Evolutionary conservation across 805 yeast genomes (phyloP).

Genomic region (Yamadazyma sp.): DNA sequence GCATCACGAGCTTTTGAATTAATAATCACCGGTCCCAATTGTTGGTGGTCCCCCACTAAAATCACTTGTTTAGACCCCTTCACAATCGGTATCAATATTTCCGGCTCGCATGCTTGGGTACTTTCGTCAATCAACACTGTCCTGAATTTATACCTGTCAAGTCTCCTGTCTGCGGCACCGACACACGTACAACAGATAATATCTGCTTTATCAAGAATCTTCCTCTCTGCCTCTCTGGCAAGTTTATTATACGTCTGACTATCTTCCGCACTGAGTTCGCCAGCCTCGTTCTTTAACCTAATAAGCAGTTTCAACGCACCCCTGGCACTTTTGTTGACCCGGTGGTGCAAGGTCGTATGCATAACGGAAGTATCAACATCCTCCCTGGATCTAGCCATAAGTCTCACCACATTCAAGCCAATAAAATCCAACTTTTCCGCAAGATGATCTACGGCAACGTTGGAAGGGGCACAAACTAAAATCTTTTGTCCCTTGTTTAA

Average conservation of each 20-base stretch:
- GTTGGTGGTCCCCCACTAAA: constrained; percentile 94
- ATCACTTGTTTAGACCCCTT: constrained; percentile 88
- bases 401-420: constrained; percentile 75
- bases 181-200: constrained; percentile 90
- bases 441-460: constrained; percentile 91
- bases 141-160: constrained; percentile 57
- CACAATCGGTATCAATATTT: constrained; percentile 82
- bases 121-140: constrained; percentile 89
- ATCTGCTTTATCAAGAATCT: constrained; percentile 56
- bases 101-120: constrained; percentile 94
- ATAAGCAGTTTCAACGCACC: constrained; percentile 60
- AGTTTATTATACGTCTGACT: constrained; percentile 26
- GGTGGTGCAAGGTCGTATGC: constrained; percentile 55
- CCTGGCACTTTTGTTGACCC: constrained; percentile 48
- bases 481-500: constrained; percentile 57
- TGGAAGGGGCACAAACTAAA: constrained; percentile 92
- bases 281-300: constrained; percentile 59
- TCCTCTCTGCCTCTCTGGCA: constrained; percentile 40
- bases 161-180: constrained; percentile 80
- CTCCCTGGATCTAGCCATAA: constrained; percentile 76
- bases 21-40: constrained; percentile 86
- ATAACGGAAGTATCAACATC: constrained; percentile 69
- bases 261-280: constrained; percentile 64
- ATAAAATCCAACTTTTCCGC: constrained; percentile 68
- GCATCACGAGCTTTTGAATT: constrained; percentile 82